phyloP scores from a whole-genome alignment of 2,329 filamentous ascomycete genomes.

The Ceratocystis diversiconidia region DNA sequence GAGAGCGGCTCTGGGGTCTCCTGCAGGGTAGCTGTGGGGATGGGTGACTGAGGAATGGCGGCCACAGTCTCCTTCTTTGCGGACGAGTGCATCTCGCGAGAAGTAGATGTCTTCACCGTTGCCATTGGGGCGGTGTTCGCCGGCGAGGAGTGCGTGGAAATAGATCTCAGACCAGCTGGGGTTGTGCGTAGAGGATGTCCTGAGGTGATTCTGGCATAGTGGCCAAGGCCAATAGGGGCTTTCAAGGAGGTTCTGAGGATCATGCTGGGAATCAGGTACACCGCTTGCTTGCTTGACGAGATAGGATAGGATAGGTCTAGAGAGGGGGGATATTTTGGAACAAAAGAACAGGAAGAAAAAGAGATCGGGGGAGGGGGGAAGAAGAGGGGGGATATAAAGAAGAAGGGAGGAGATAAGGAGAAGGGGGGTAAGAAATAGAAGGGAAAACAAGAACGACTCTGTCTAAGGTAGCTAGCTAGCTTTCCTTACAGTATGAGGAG shows the following conservation, averaged over 20 bases:
- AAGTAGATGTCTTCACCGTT: neutral
- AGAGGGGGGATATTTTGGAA: neutral
- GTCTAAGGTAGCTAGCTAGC: no score
- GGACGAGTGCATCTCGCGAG: slow-evolving; percentile 14
- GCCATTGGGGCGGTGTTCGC: neutral
- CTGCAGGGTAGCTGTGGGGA: neutral
- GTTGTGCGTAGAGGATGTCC: neutral
- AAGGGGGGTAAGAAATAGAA: neutral
- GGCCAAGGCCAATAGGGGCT: slow-evolving; percentile 6
- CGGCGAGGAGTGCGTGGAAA: neutral
- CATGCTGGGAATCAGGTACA: neutral
- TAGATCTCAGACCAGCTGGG: neutral
- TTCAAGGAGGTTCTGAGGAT: neutral
- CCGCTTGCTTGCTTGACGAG: neutral
- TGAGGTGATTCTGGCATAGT: neutral
- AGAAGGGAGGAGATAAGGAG: neutral
- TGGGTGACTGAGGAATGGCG: neutral
- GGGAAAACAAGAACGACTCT: no score
- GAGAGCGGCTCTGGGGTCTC: slow-evolving; percentile 37
- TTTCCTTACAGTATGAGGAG: neutral
- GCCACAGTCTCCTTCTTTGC: slow-evolving; percentile 15
- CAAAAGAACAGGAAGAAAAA: neutral
- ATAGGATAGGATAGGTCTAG: no score
- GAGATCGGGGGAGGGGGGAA: neutral
- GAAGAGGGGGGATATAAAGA: neutral